Evolutionary conservation across 2,329 filamentous ascomycete genomes (phyloP), one percentile per base, ranked within the genome.

Genomic region (Rutstroemia sp.): DNA sequence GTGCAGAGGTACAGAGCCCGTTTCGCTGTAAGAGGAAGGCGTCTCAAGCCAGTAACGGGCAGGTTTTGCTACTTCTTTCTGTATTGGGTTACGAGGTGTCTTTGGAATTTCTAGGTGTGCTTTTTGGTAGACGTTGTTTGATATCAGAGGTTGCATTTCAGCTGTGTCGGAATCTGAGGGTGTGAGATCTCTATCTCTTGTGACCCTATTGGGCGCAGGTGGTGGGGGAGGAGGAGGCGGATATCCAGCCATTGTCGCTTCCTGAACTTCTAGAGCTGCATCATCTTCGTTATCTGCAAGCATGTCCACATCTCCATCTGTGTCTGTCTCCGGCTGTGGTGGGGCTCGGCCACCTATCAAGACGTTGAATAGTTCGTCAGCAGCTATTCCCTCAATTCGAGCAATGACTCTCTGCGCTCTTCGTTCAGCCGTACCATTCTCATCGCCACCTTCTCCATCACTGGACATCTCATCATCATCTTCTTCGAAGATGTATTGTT

Each of bases 11-110:
- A 86, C 74, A 54, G 79, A 80, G 34, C 82, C 78, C 44, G 78
- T 77, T 56, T 82, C 78, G 46, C 77, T 80, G 69, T 88, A 92
- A 34, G 80, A 80, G 17, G 80, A 76, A 6, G 92, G 90, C 38
- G 87, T 90, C 64, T 90, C 86, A 38, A 94, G 78, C 92, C 92
- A 97, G 72, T 96, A 92, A 53, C 81, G 79, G 12, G 89, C 85
- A 10, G 89, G 86, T 54, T 78, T 80, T n/a, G 81, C 79, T 10
- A 80, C 78, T 47, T 70, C 63, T 42, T 67, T 65, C n/a, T 57
- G 51, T 62, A 77, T 78, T 5, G 72, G 69, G n/a, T 71, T 67
- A 23, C 81, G 82, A 1, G 91, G 92, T 0, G 94, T 97, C 68
- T 87, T 88, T 5, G 94, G 94, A 23, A 97, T 86, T 10, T 86